Conservation (phyloP, 176 grass and related monocot genomes). For the Zizania latifolia region DNA sequence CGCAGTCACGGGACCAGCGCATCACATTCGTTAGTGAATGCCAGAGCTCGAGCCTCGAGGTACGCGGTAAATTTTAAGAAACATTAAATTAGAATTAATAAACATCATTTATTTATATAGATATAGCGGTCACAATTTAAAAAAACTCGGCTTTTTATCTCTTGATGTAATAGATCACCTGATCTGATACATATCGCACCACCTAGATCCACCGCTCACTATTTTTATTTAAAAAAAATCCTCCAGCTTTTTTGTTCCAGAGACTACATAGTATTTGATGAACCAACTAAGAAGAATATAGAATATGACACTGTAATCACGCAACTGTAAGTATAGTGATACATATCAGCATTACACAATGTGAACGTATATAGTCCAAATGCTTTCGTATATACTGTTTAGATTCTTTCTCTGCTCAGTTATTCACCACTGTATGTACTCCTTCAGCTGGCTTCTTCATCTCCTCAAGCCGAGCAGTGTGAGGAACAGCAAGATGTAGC, state of each 20-base stretch:
- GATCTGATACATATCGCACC: neutral
- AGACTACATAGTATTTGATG: too few relatives aligned
- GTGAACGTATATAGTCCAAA: neutral
- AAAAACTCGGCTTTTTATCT: too few relatives aligned
- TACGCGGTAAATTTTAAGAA: too few relatives aligned
- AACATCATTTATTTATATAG: too few relatives aligned
- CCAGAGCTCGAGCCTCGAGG: too few relatives aligned
- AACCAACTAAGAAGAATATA: neutral
- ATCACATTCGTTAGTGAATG: too few relatives aligned
- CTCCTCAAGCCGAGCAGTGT: conserved; percentile 50
- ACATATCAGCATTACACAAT: neutral
- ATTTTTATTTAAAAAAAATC: too few relatives aligned
- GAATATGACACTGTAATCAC: neutral
- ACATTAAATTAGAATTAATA: too few relatives aligned
- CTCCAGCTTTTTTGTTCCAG: neutral
- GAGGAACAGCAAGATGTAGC: conserved; percentile 49
- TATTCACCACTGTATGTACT: neutral
- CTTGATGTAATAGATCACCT: too few relatives aligned
- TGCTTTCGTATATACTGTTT: neutral
- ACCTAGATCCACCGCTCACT: too few relatives aligned
- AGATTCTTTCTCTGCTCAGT: neutral
- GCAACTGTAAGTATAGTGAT: neutral
- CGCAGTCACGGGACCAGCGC: too few relatives aligned
- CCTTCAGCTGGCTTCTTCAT: neutral
- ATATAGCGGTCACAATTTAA: neutral